These are phyloP conservation scores for Tetradesmus obliquus DNA, from an alignment of 139 green algal species.

Conservation along the genomic window DNA sequence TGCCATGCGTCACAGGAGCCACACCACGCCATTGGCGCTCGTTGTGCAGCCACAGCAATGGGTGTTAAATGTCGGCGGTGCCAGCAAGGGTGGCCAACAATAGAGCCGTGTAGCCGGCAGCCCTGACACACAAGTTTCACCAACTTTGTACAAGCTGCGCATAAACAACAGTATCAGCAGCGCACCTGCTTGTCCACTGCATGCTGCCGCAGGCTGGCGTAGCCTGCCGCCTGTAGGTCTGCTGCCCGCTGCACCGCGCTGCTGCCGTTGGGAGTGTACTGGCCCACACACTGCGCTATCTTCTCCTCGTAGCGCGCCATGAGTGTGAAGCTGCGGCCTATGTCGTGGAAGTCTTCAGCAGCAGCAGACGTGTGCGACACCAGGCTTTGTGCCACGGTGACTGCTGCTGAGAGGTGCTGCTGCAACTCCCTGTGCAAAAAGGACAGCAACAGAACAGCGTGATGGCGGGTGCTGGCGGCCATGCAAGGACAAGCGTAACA, in stretches of 20 bases:
- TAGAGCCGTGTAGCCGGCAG: background rate
- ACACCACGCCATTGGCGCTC: too few species aligned
- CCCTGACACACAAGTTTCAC: background rate
- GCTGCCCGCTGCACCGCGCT: conserved; percentile 38
- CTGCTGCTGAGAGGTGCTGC: conserved; percentile 50
- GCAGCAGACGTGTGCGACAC: conserved; percentile 48
- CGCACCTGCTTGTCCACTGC: conserved; percentile 36
- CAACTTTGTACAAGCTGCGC: background rate
- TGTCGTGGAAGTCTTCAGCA: conserved; percentile 43
- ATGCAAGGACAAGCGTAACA: background rate
- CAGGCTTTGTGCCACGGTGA: conserved; percentile 43
- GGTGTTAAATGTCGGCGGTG: background rate
- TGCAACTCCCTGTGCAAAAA: conserved; percentile 47
- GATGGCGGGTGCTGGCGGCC: background rate
- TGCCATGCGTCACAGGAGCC: too few species aligned
- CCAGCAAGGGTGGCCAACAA: background rate
- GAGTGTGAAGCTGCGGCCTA: conserved; percentile 48
- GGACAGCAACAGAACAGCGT: background rate
- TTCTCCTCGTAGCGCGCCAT: conserved; percentile 55
- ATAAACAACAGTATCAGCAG: background rate
- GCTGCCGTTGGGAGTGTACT: conserved; percentile 45
- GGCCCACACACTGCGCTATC: conserved; percentile 5
- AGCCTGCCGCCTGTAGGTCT: conserved; percentile 47
- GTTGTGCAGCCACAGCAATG: background rate
- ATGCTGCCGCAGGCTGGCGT: conserved; percentile 23